Evolutionary conservation across 176 grass and related monocot genomes (phyloP).

Genomic region (maize (Zea mays)): Zm-B73-REFERENCE-NAM-5.0 NC_050096.1:214117001-214117500

Average conservation of each 20-base stretch:
- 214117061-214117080: too few species aligned
- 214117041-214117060: constrained; percentile 16
- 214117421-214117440: constrained; percentile 81
- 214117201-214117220: constrained; percentile 26
- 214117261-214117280: constrained; percentile 66
- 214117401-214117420: constrained; percentile 43
- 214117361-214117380: not conserved
- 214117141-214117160: constrained; percentile 84
- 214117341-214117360: constrained; percentile 22
- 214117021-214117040: not conserved
- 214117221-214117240: constrained; percentile 67
- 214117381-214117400: not conserved
- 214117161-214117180: constrained; percentile 62
- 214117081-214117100: constrained; percentile 72
- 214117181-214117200: not conserved
- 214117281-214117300: constrained; percentile 72
- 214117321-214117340: constrained; percentile 61
- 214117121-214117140: constrained; percentile 86
- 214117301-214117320: constrained; percentile 63
- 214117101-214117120: constrained; percentile 67
- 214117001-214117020: not conserved
- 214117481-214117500: not conserved
- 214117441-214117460: constrained; percentile 75
- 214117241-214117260: constrained; percentile 64
- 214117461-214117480: constrained; percentile 52